phyloP scores from a whole-genome alignment of 2,329 filamentous ascomycete genomes.

The Colletotrichum ledebouriae region DNA sequence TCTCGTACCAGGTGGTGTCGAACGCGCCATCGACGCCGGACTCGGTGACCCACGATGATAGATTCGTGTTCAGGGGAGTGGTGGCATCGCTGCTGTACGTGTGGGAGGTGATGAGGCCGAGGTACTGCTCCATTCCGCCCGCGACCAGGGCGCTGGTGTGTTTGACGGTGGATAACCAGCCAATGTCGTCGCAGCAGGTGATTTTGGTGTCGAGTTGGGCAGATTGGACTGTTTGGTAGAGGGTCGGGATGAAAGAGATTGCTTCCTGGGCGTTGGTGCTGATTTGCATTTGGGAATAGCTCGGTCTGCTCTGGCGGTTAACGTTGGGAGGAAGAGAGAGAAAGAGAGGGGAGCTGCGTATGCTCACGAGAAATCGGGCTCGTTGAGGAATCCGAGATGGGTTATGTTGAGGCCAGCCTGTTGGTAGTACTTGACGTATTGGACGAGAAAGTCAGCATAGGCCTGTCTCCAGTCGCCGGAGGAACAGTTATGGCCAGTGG shows the following conservation, averaged over 20 bases:
- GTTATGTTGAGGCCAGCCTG: slow-evolving; percentile 41
- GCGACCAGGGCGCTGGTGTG: slow-evolving; percentile 43
- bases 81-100: slow-evolving; percentile 50
- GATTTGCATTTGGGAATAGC: slow-evolving; percentile 51
- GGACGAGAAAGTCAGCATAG: slow-evolving; percentile 62
- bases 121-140: too few relatives aligned
- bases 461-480: slow-evolving; percentile 62
- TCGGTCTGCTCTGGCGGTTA: too few relatives aligned
- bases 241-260: slow-evolving; percentile 40
- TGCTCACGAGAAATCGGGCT: too few relatives aligned
- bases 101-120: too few relatives aligned
- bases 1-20: slow-evolving; percentile 60
- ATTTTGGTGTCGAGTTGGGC: slow-evolving; percentile 43
- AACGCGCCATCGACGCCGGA: slow-evolving; percentile 60
- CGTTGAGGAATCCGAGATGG: too few relatives aligned
- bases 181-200: slow-evolving; percentile 55
- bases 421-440: slow-evolving; percentile 61
- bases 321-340: too few relatives aligned
- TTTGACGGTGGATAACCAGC: slow-evolving; percentile 54
- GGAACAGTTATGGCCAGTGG: slow-evolving; percentile 53
- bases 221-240: slow-evolving; percentile 25
- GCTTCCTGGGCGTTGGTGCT: slow-evolving; percentile 48
- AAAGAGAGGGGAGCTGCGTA: too few relatives aligned
- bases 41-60: slow-evolving; percentile 66
- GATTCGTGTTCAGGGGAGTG: slow-evolving; percentile 55